Evolutionary conservation across 1,284 basidiomycete species (phyloP).

Genomic region (Mycena sp.): DNA sequence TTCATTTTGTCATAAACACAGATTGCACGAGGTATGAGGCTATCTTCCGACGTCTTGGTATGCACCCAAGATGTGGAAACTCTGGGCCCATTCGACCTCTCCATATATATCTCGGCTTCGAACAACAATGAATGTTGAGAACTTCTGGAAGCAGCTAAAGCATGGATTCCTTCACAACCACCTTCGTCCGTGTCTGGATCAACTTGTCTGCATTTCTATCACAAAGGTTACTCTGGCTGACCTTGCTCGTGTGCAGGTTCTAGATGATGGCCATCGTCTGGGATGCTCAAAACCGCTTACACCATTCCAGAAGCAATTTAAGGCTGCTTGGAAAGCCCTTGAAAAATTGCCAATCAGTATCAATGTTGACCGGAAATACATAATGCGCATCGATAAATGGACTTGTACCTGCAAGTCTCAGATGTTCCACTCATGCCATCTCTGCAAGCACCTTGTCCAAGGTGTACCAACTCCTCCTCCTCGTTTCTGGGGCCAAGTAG

Average conservation of each 20-base stretch:
- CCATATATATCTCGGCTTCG: slow-evolving; percentile 34
- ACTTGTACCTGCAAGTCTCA: slow-evolving; percentile 42
- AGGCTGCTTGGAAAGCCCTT: slow-evolving; percentile 28
- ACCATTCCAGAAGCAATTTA: slow-evolving; percentile 20
- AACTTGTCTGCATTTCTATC: slow-evolving; percentile 42
- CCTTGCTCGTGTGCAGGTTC: slow-evolving; percentile 26
- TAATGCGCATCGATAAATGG: slow-evolving; percentile 35
- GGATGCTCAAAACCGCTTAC: not conserved
- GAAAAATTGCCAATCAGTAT: not conserved
- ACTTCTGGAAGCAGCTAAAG: slow-evolving; percentile 46
- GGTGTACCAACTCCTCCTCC: slow-evolving; percentile 26
- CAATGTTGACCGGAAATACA: slow-evolving; percentile 25
- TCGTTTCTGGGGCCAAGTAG: slow-evolving; percentile 32
- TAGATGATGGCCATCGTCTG: not conserved
- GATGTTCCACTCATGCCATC: slow-evolving; percentile 38
- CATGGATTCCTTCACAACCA: slow-evolving; percentile 40
- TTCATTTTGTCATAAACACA: slow-evolving; percentile 38
- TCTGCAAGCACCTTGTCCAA: slow-evolving; percentile 48
- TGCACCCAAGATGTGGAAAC: slow-evolving; percentile 39
- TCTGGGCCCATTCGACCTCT: slow-evolving; percentile 44
- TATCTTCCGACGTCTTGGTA: slow-evolving; percentile 49
- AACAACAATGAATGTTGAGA: slow-evolving; percentile 48
- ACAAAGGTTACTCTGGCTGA: slow-evolving; percentile 37
- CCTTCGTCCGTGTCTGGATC: slow-evolving; percentile 41
- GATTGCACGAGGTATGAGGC: slow-evolving; percentile 45